Conservation (phyloP, 2,329 filamentous ascomycete species). For the Westerdykella ornata region DNA sequence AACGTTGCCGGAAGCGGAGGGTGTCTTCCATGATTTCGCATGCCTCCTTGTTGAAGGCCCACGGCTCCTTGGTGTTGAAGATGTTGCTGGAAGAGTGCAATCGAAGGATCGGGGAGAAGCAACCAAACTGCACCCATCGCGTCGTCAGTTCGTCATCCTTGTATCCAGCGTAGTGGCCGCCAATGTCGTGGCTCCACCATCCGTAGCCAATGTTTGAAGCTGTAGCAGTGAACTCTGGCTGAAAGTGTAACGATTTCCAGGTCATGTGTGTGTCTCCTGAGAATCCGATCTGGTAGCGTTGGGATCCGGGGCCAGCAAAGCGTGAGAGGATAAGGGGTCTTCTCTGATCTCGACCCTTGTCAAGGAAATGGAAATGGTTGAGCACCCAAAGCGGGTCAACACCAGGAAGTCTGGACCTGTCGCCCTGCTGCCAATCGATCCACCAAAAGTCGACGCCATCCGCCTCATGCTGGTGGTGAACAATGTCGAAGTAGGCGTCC, state of each 20-base stretch:
- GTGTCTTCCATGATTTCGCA: constrained; percentile 45
- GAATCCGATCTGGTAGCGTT: constrained; percentile 59
- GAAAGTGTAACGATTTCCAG: constrained; percentile 56
- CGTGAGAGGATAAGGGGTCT: constrained; percentile 53
- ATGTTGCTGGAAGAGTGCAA: constrained; percentile 53
- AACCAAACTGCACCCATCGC: constrained; percentile 57
- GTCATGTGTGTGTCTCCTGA: constrained; percentile 56
- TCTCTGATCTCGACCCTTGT: constrained; percentile 42
- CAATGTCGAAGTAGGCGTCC: constrained; percentile 52
- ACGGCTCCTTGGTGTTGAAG: constrained; percentile 58
- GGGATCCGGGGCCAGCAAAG: constrained; percentile 56
- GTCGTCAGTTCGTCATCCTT: constrained; percentile 54
- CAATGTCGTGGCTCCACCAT: constrained; percentile 64
- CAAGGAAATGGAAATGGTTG: constrained; percentile 59
- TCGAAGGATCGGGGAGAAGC: constrained; percentile 55
- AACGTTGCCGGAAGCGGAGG: constrained; percentile 50
- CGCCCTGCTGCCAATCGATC: constrained; percentile 62
- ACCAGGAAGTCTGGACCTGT: constrained; percentile 48
- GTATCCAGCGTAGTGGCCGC: constrained; percentile 54
- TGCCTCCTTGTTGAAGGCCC: constrained; percentile 48
- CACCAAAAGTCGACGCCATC: constrained; percentile 59
- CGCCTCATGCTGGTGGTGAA: constrained; percentile 51
- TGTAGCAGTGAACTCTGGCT: constrained; percentile 61
- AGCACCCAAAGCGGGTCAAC: constrained; percentile 59
- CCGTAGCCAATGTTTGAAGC: constrained; percentile 62